Evolutionary conservation across 129 eudicot species (phyloP).

Genomic region (Ambrosia artemisiifolia): DNA sequence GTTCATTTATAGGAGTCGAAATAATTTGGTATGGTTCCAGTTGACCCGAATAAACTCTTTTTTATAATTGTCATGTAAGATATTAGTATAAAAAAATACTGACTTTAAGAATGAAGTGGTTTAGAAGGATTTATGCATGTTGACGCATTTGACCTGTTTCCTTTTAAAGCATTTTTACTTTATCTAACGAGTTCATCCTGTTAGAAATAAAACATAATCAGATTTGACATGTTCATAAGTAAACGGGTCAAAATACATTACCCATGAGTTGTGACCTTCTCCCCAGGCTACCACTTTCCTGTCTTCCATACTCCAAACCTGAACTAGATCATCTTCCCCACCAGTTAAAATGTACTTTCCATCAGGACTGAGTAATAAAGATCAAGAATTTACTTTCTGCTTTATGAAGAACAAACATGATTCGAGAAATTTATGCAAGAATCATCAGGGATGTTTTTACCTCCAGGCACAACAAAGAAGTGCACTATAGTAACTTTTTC

Average conservation of each 20-base stretch:
- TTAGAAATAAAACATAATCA: background rate
- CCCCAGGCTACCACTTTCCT: constrained; percentile 95
- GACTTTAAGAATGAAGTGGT: background rate
- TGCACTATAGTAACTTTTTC: constrained; percentile 90
- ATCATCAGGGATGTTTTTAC: constrained; percentile 32
- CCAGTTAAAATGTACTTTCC: constrained; percentile 87
- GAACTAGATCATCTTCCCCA: constrained; percentile 94
- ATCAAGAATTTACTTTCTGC: background rate
- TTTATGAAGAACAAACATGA: background rate
- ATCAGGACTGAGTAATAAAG: constrained; percentile 51
- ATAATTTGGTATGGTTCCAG: background rate
- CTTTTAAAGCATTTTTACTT: background rate
- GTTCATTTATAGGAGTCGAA: background rate
- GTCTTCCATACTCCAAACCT: constrained; percentile 97
- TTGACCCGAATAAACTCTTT: background rate
- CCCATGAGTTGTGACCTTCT: constrained; percentile 97
- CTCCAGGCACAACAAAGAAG: constrained; percentile 95
- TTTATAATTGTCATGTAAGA: background rate
- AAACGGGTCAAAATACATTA: constrained; percentile 25
- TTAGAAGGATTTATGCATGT: background rate
- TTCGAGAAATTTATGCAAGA: constrained; percentile 8
- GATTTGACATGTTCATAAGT: background rate
- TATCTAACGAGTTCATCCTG: background rate
- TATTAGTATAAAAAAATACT: background rate
- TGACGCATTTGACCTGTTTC: background rate